A percentile compares a stretch with the other conserved stretches of the same genome.
Evolutionary conservation across 116 monocot genomes (phyloP).

Genomic region (Posidonia oceanica): DNA sequence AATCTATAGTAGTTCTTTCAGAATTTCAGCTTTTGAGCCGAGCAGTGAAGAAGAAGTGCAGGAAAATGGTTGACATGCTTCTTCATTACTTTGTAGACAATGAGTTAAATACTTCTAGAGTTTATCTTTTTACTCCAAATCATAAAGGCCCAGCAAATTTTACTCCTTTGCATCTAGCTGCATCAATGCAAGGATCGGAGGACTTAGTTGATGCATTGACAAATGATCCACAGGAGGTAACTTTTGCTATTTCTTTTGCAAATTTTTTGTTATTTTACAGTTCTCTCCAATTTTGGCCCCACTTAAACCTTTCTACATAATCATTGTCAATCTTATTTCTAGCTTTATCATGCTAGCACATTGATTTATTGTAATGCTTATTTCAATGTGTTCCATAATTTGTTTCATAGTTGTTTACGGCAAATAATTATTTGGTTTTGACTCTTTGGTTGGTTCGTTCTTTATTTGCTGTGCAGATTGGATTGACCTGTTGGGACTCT

Average conservation of each 20-base stretch:
- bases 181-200: conserved; percentile 41
- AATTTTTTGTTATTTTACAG: no score
- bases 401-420: neutral
- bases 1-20: conserved; percentile 38
- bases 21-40: conserved; percentile 68
- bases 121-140: conserved; percentile 59
- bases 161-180: conserved; percentile 80
- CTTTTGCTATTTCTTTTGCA: neutral
- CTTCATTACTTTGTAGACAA: conserved; percentile 30
- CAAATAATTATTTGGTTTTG: no score
- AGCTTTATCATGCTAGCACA: no score
- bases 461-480: conserved; percentile 32
- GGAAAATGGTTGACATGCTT: conserved; percentile 70
- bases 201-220: conserved; percentile 77
- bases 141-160: conserved; percentile 45
- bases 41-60: conserved; percentile 77
- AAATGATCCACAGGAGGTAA: conserved; percentile 79
- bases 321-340: no score
- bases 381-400: no score
- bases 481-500: conserved; percentile 62
- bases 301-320: no score
- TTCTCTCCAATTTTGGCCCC: no score
- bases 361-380: no score
- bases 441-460: no score
- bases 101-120: conserved; percentile 12